Evolutionary conservation across 768 basidiomycete genomes (phyloP).

Genomic region (Calvatia gigantea): DNA sequence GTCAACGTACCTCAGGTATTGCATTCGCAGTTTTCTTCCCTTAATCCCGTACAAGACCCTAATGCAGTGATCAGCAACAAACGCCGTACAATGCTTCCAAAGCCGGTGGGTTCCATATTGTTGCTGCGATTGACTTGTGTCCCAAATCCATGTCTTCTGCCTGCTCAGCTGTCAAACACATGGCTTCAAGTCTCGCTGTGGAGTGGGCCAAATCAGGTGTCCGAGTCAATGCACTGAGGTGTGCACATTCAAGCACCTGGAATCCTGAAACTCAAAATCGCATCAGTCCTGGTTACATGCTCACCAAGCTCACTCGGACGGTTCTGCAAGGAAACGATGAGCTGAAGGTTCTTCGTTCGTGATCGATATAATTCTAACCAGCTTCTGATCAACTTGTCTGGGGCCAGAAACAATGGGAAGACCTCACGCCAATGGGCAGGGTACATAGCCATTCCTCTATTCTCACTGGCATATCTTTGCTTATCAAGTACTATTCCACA

Average conservation of each 20-base stretch:
- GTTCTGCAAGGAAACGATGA: slow-evolving; percentile 74
- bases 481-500: too few species aligned
- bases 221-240: slow-evolving; percentile 82
- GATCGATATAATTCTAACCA: background rate
- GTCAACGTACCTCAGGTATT: slow-evolving; percentile 84
- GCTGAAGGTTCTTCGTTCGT: slow-evolving; percentile 56
- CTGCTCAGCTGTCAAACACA: slow-evolving; percentile 78
- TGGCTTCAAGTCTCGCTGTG: slow-evolving; percentile 89
- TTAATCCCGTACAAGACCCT: background rate
- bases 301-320: slow-evolving; percentile 83
- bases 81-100: slow-evolving; percentile 97
- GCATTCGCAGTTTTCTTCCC: background rate
- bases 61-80: slow-evolving; percentile 53
- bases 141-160: background rate
- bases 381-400: slow-evolving; percentile 4
- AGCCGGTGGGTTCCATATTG: slow-evolving; percentile 50
- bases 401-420: slow-evolving; percentile 76
- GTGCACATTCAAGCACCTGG: background rate
- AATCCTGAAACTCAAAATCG: background rate
- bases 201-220: slow-evolving; percentile 94
- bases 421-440: slow-evolving; percentile 81
- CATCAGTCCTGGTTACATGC: slow-evolving; percentile 87
- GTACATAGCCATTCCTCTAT: slow-evolving; percentile 35
- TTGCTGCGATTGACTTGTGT: background rate
- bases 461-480: too few species aligned